Evolutionary conservation across 306 rosid genomes (phyloP).

Genomic region (Spatholobus suberectus): DNA sequence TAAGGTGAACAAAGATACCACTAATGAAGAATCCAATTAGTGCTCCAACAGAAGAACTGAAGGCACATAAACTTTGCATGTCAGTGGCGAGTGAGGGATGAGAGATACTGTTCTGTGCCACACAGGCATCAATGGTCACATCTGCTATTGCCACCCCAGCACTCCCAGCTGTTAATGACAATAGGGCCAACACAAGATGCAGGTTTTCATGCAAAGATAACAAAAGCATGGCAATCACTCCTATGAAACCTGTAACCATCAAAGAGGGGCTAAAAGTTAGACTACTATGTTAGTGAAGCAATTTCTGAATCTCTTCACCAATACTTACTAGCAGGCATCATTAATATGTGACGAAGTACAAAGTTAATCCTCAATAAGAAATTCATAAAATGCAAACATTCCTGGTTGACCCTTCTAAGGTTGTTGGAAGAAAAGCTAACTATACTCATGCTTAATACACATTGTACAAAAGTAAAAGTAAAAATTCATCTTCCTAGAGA

Average conservation of each 20-base stretch:
- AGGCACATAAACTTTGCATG: constrained; percentile 95
- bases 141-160: constrained; percentile 91
- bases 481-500: constrained; percentile 26
- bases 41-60: constrained; percentile 83
- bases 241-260: constrained; percentile 64
- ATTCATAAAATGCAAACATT: neutral
- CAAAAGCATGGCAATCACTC: constrained; percentile 71
- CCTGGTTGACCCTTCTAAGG: neutral
- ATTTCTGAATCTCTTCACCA: constrained; percentile 19
- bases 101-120: constrained; percentile 86
- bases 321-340: neutral
- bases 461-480: neutral
- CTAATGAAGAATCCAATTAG: constrained; percentile 86
- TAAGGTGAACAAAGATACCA: constrained; percentile 84
- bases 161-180: constrained; percentile 78
- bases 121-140: constrained; percentile 97
- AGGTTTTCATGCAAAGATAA: constrained; percentile 67
- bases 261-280: constrained; percentile 34
- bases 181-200: constrained; percentile 76
- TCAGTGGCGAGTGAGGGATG: constrained; percentile 86
- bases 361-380: constrained; percentile 21
- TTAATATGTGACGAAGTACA: neutral
- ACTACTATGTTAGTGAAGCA: constrained; percentile 17
- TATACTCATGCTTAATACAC: constrained; percentile 17
- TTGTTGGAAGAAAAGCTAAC: constrained; percentile 2